Base-by-base conservation (phyloP, 2,329 filamentous ascomycete genomes). In the Aciculosporium take region DNA sequence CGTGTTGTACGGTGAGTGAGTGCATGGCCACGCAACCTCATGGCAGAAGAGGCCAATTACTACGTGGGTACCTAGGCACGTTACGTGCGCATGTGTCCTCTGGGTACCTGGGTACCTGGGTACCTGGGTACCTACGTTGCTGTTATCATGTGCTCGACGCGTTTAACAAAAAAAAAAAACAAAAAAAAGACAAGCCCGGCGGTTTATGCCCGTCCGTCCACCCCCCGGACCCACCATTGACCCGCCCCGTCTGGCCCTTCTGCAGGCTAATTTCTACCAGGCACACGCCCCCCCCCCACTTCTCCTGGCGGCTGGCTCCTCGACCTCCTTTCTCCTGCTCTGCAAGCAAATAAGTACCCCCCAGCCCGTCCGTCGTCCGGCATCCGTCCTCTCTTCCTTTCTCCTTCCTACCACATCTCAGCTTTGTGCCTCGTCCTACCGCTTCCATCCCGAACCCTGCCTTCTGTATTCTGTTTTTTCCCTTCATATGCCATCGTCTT, bases 311-410 rank as follows among this genome's bases (percentile, higher is more conserved):
- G n/a, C 42, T 37, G 17, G 15, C 37, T 45, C 37, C 39, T 48
- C 43, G 42, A 39, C 36, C 18, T 42, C 42, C 30, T 39, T 20
- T 46, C 31, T 38, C 49, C 48, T 46, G 44, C 41, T 32, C 25
- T 38, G 37, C 46, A 45, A 48, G 49, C 58, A 54, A 63, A 66
- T 66, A 66, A 65, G 62, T 63, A 66, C 56, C 60, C 56, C 60
- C 56, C 54, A 50, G 57, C 52, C 54, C 45, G 54, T 60, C 61
- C 56, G 29, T 40, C 33, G 21, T 40, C 31, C 56, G 37, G 50
- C 44, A 43, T 30, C 42, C 46, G 43, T 41, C 47, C 42, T 45
- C 47, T 45, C 45, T 50, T 48, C 50, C 53, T 57, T 52, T 49
- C 51, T 52, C 53, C 50, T 55, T 50, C 49, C 53, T n/a, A 54